Percentiles rank a stretch among this genome's conserved stretches.
These are phyloP conservation scores for Xylogone sp. DNA, from an alignment of 2,329 filamentous ascomycete genomes.

Conservation along the genomic window DNA sequence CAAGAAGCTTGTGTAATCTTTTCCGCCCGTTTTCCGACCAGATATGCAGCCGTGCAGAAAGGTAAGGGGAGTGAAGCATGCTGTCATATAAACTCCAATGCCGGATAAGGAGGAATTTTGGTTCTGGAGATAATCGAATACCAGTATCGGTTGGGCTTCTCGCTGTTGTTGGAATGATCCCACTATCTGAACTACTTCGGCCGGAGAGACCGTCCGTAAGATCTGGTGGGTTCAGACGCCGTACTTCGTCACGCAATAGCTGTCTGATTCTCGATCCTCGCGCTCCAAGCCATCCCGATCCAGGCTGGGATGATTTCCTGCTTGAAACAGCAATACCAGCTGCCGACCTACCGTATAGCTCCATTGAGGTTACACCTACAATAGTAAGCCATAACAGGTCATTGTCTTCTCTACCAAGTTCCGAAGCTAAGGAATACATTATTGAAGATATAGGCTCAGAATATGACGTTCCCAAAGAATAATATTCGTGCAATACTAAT, in stretches of 20 bases:
- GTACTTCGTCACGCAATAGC: constrained; percentile 86
- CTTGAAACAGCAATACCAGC: constrained; percentile 67
- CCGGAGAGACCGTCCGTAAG: constrained; percentile 36
- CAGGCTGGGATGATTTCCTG: constrained; percentile 50
- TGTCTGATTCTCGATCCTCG: constrained; percentile 81
- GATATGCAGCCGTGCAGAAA: constrained; percentile 86
- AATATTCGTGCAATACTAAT: constrained; percentile 73
- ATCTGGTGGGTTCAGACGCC: constrained; percentile 82
- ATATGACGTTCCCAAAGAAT: constrained; percentile 82
- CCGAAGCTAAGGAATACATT: constrained; percentile 90
- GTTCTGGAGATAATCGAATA: constrained; percentile 90
- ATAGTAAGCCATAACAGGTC: constrained; percentile 93
- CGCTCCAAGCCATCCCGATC: constrained; percentile 74
- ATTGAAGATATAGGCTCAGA: constrained; percentile 93
- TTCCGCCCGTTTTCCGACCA: constrained; percentile 91
- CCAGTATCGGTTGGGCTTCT: constrained; percentile 86
- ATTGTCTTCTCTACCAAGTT: constrained; percentile 94
- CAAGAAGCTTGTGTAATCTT: constrained; percentile 86
- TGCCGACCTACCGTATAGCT: constrained; percentile 83
- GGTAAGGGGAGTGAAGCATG: constrained; percentile 95
- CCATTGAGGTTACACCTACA: constrained; percentile 90
- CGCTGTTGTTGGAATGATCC: constrained; percentile 86
- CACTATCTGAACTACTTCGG: constrained; percentile 52
- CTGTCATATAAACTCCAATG: constrained; percentile 98
- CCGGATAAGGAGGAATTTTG: constrained; percentile 84